phyloP scores from a whole-genome alignment of 2,329 filamentous ascomycete genomes.

The Colletotrichum acutatum region DNA sequence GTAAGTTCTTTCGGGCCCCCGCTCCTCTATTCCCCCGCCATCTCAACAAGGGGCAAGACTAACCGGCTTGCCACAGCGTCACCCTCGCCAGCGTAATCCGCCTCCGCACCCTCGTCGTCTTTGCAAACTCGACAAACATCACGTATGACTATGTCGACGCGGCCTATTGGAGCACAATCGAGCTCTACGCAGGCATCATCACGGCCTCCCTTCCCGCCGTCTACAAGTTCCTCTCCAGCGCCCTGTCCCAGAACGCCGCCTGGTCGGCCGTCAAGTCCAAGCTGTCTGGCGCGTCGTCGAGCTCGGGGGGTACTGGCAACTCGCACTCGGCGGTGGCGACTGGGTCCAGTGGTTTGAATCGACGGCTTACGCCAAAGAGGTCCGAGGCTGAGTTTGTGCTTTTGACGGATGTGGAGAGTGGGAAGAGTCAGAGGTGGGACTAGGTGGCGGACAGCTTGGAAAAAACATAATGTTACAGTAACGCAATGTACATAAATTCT shows the following conservation, averaged over 20 bases:
- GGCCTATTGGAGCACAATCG: slow-evolving; percentile 31
- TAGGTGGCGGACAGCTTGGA: too few relatives aligned
- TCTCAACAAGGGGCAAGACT: neutral
- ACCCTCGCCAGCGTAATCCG: slow-evolving; percentile 17
- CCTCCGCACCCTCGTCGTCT: slow-evolving; percentile 8
- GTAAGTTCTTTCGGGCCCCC: slow-evolving; percentile 14
- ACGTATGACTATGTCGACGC: slow-evolving; percentile 16
- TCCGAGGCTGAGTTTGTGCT: slow-evolving; percentile 9
- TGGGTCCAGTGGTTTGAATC: neutral
- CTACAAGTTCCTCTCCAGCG: neutral
- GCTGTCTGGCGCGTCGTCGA: neutral
- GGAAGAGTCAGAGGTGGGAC: neutral
- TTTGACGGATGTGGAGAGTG: slow-evolving; percentile 1
- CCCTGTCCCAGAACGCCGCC: neutral
- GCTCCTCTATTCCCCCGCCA: too few relatives aligned
- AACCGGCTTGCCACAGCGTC: neutral
- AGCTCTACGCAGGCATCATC: slow-evolving; percentile 21
- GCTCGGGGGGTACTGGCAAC: neutral
- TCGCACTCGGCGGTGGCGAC: neutral
- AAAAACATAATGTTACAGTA: too few relatives aligned
- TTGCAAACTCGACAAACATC: slow-evolving; percentile 12
- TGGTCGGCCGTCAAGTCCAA: neutral
- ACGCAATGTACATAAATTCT: too few relatives aligned
- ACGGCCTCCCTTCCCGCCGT: slow-evolving; percentile 17
- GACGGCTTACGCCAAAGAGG: neutral